A percentile compares a stretch with the other conserved stretches of the same genome.
Conservation (phyloP, 2,329 filamentous ascomycete genomes). For the Phialocephala subalpina region DNA sequence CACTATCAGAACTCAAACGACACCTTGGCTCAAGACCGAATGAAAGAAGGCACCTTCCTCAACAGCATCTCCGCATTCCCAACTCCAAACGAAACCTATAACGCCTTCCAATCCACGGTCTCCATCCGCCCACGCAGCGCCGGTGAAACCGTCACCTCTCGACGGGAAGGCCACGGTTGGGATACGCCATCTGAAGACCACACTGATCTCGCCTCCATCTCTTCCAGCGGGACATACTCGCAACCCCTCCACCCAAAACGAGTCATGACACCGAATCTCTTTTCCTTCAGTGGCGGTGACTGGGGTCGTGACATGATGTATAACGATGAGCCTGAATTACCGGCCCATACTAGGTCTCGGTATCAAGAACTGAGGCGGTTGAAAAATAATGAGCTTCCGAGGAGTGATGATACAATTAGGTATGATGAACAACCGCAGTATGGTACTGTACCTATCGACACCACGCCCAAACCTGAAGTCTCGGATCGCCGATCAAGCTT, state of each 20-base stretch:
- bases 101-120: conserved; percentile 34
- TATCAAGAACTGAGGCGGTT: conserved; percentile 33
- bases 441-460: conserved; percentile 27
- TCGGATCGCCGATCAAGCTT: conserved; percentile 42
- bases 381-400: conserved; percentile 29
- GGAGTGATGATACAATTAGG: conserved; percentile 34
- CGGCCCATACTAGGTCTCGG: conserved; percentile 27
- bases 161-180: conserved; percentile 46
- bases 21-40: conserved; percentile 44
- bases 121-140: conserved; percentile 43
- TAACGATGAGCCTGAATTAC: conserved; percentile 33
- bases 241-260: conserved; percentile 22
- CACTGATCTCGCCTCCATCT: conserved; percentile 39
- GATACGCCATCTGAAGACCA: conserved; percentile 42
- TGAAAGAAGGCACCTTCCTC: conserved; percentile 31
- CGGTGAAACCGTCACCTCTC: conserved; percentile 44
- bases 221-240: conserved; percentile 33
- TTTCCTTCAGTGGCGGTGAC: conserved; percentile 33
- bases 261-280: conserved; percentile 37
- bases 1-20: conserved; percentile 60
- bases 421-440: conserved; percentile 24
- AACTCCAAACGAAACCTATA: conserved; percentile 19
- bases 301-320: conserved; percentile 42
- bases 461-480: conserved; percentile 28
- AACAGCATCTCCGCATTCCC: conserved; percentile 35